A percentile compares a stretch with the other conserved stretches of the same genome.
Conservation (phyloP, 2,329 filamentous ascomycete genomes). For the Colletotrichum karsti region DNA sequence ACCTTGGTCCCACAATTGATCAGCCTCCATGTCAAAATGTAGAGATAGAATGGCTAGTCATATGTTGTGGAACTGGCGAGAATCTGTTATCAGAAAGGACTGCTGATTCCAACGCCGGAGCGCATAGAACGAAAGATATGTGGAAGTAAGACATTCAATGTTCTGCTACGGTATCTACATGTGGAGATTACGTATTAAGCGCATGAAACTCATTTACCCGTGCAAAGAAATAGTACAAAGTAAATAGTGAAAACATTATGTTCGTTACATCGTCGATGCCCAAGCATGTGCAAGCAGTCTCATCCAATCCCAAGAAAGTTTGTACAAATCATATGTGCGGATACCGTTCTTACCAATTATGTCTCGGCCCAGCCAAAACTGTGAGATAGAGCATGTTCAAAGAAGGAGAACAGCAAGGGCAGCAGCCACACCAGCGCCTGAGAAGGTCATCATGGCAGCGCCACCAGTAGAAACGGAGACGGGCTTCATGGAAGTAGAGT, state of each 20-base stretch:
- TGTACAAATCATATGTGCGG: neutral
- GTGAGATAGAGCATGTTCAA: neutral
- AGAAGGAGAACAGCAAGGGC: slow-evolving; percentile 17
- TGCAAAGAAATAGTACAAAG: too few relatives aligned
- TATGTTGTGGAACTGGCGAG: neutral
- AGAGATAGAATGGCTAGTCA: neutral
- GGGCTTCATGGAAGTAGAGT: neutral
- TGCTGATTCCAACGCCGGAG: too few relatives aligned
- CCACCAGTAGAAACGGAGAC: slow-evolving; percentile 24
- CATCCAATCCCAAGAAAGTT: neutral
- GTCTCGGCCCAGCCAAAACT: neutral
- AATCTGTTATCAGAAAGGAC: neutral
- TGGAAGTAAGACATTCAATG: too few relatives aligned
- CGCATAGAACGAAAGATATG: too few relatives aligned
- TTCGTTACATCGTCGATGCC: neutral
- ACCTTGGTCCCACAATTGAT: too few relatives aligned
- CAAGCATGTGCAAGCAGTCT: neutral
- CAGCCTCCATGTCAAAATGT: too few relatives aligned
- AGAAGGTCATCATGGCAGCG: slow-evolving; percentile 18
- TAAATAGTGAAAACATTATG: neutral
- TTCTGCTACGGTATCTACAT: slow-evolving; percentile 3
- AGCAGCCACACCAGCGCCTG: slow-evolving; percentile 6
- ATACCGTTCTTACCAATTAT: neutral
- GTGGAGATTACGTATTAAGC: neutral
- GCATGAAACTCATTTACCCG: neutral